phyloP scores from a whole-genome alignment of 2,329 filamentous ascomycete genomes.

The Fusarium sarcochroum region DNA sequence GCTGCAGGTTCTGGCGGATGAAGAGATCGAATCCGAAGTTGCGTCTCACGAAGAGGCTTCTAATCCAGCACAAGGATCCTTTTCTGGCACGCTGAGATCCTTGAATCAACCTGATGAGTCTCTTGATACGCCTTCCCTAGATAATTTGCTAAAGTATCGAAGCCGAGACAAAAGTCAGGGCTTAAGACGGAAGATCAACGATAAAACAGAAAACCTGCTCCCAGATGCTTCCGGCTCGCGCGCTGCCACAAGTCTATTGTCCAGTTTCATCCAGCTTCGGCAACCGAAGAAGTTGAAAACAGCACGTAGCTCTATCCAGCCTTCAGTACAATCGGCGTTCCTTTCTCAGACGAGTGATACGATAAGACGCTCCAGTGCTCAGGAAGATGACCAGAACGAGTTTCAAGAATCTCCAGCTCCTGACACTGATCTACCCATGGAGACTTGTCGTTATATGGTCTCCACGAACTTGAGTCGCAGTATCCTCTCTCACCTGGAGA shows the following conservation, averaged over 20 bases:
- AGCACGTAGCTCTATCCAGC: not conserved
- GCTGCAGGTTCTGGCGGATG: slow-evolving; percentile 34
- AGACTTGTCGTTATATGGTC: slow-evolving; percentile 61
- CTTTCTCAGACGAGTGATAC: not conserved
- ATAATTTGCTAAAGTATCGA: slow-evolving; percentile 11
- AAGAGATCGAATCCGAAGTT: slow-evolving; percentile 43
- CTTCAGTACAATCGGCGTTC: not conserved
- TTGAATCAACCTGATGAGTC: not conserved
- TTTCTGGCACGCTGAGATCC: too few relatives aligned
- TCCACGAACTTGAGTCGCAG: slow-evolving; percentile 63
- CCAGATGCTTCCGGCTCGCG: slow-evolving; percentile 33
- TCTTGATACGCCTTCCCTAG: not conserved
- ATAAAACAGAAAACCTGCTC: slow-evolving; percentile 15
- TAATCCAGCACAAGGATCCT: not conserved
- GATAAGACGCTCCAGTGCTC: not conserved
- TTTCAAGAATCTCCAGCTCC: slow-evolving; percentile 34
- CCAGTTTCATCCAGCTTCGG: slow-evolving; percentile 52
- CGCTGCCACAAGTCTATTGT: slow-evolving; percentile 49
- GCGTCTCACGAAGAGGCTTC: not conserved
- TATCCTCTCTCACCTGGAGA: slow-evolving; percentile 66
- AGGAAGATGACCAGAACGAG: not conserved
- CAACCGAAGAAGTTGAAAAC: slow-evolving; percentile 46
- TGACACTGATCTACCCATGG: slow-evolving; percentile 19
- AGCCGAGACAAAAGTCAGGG: not conserved
- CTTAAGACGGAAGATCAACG: slow-evolving; percentile 8